Conservation (phyloP, 148 eudicot genomes). For the Vaccinium darrowii region DNA sequence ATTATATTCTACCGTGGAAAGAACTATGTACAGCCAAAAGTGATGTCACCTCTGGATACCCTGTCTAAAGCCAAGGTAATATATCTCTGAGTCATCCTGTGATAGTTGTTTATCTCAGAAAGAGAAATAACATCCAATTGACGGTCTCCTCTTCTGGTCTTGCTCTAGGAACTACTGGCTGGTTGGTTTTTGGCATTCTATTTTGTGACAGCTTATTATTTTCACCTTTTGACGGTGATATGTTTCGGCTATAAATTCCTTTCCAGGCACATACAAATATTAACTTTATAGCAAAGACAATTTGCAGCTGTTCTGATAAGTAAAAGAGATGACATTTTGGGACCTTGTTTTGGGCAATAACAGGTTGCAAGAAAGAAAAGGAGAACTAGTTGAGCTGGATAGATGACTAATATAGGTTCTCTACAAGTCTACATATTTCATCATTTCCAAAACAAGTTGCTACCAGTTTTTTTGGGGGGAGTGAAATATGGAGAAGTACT, state of each 20-base stretch:
- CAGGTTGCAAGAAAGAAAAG: conserved; percentile 1
- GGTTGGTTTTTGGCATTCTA: neutral
- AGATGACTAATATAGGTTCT: neutral
- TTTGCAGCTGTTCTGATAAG: neutral
- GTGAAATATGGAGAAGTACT: neutral
- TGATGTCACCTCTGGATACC: conserved; percentile 93
- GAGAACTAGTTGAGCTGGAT: neutral
- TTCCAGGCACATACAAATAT: neutral
- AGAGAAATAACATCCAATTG: neutral
- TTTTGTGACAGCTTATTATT: neutral
- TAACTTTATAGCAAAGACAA: neutral
- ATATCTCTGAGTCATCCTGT: conserved; percentile 13
- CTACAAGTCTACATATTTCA: neutral
- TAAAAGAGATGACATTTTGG: neutral
- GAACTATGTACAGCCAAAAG: conserved; percentile 80
- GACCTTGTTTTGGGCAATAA: neutral
- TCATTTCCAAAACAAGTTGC: neutral
- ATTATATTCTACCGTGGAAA: conserved; percentile 91
- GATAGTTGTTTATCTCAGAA: neutral
- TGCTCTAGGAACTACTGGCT: neutral
- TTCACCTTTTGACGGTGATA: neutral
- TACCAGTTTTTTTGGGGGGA: neutral
- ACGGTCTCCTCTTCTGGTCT: neutral
- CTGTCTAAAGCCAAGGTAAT: conserved; percentile 87
- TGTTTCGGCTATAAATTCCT: neutral